Evolutionary conservation across 106 monocot genomes (phyloP), one percentile per base, ranked within the genome.

Genomic region (Vanilla planifolia): DNA sequence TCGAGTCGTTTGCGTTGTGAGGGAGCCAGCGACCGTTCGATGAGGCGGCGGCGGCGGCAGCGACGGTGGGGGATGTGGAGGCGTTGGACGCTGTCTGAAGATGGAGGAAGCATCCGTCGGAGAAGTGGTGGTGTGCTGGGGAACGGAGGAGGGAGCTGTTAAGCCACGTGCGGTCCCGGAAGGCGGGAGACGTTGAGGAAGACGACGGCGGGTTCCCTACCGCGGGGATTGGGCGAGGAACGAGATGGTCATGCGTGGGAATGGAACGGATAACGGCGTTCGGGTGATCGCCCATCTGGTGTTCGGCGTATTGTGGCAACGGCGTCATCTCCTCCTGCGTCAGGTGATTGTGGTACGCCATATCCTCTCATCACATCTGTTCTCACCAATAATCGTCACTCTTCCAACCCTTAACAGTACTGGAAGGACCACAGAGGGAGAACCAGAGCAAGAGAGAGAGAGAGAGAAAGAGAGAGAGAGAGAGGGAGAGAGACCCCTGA

Each of bases 111-210:
- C 75, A 71, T 51, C 63, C 41, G 48, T 29, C 59, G 48, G 59
- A 32, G 29, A 29, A 59, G n/a, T n/a, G n/a, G 9, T 59, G 59
- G 34, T 33, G 59, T 13, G 40, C 51, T 53, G 74, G 77, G 64
- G 80, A 77, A 42, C 80, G 75, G 45, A 84, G 83, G 28, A 81
- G 78, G 23, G 86, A 81, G 68, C 71, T 78, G 75, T 55, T 89
- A 17, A 89, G 78, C 90, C 90, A 91, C 52, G 90, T 77, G 32
- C 82, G 88, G 1, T 47, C 45, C 24, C 20, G n/a, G n/a, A n/a
- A n/a, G n/a, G n/a, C n/a, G n/a, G n/a, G n/a, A n/a, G n/a, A n/a
- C n/a, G n/a, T n/a, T n/a, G n/a, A n/a, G n/a, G n/a, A n/a, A n/a
- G n/a, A n/a, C n/a, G n/a, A n/a, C n/a, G n/a, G n/a, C n/a, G n/a